Conservation (phyloP, 352 stramenopile species). For the Phytophthora litchii region DNA sequence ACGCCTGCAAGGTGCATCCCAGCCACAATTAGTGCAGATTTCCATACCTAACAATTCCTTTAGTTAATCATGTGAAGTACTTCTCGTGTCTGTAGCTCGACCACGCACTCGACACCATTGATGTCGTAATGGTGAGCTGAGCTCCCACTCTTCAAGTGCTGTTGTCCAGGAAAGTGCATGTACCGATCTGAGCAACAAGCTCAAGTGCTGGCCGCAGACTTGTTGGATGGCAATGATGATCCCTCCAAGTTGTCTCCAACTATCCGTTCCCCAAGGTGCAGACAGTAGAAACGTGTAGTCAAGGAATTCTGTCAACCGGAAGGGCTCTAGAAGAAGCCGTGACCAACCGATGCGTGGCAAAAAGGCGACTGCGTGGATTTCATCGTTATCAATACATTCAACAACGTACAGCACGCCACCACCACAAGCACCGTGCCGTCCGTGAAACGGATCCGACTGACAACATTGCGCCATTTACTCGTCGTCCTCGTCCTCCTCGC, state of each 20-base stretch:
- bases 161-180: constrained; percentile 13
- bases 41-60: too few species aligned
- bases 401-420: constrained; percentile 22
- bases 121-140: constrained; percentile 12
- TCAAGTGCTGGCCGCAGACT: constrained; percentile 8
- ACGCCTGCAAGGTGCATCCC: neutral
- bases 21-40: constrained; percentile 10
- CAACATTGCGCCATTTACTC: constrained; percentile 26
- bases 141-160: constrained; percentile 9
- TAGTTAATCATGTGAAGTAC: neutral
- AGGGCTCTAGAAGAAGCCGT: neutral
- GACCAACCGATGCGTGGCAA: constrained; percentile 8
- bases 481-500: constrained; percentile 60
- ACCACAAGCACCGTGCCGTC: constrained; percentile 5
- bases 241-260: constrained; percentile 6
- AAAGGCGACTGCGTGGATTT: constrained; percentile 27
- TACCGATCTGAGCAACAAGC: constrained; percentile 17
- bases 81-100: neutral
- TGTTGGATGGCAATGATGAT: constrained; percentile 18
- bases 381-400: constrained; percentile 42
- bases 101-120: neutral
- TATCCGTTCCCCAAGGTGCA: constrained; percentile 1
- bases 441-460: constrained; percentile 6
- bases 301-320: neutral
- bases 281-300: too few species aligned